phyloP scores from a whole-genome alignment of 2,329 filamentous ascomycete species.

The Neophaeococcomyces aloes region DNA sequence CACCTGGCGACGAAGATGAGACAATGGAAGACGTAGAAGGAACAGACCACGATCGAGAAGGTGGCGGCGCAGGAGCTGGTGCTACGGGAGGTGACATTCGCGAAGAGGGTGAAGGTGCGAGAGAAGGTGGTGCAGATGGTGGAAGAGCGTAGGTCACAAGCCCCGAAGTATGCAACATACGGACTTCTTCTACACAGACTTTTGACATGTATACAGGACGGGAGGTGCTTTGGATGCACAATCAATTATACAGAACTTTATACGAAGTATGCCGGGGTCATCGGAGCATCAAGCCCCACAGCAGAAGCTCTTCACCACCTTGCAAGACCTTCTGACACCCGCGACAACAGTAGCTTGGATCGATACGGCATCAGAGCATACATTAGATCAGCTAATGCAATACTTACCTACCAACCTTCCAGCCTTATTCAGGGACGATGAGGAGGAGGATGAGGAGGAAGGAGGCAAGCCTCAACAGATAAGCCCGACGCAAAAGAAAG shows the following conservation, averaged over 20 bases:
- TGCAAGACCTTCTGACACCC: conserved; percentile 74
- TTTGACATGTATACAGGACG: conserved; percentile 47
- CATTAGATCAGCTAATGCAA: conserved; percentile 61
- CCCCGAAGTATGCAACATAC: conserved; percentile 7
- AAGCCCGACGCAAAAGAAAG: conserved; percentile 64
- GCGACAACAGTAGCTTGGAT: conserved; percentile 68
- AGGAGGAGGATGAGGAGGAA: conserved; percentile 49
- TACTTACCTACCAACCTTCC: conserved; percentile 71
- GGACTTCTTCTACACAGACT: conserved; percentile 12
- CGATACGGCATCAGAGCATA: conserved; percentile 49
- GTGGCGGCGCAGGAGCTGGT: conserved; percentile 72
- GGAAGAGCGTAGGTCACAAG: conserved; percentile 91
- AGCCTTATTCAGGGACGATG: conserved; percentile 60
- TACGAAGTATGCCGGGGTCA: conserved; percentile 64
- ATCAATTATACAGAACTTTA: conserved; percentile 73
- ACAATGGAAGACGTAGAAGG: conserved; percentile 69
- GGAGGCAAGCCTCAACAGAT: conserved; percentile 60
- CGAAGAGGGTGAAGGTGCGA: conserved; percentile 75
- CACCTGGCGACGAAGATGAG: conserved; percentile 51
- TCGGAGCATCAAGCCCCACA: conserved; percentile 38
- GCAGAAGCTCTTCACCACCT: conserved; percentile 64
- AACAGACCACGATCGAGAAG: conserved; percentile 48
- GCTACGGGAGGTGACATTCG: conserved; percentile 86
- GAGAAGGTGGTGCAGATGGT: conserved; percentile 91
- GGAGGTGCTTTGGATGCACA: conserved; percentile 58